Conservation (phyloP, 2,329 filamentous ascomycete species). For the Fusarium buharicum region DNA sequence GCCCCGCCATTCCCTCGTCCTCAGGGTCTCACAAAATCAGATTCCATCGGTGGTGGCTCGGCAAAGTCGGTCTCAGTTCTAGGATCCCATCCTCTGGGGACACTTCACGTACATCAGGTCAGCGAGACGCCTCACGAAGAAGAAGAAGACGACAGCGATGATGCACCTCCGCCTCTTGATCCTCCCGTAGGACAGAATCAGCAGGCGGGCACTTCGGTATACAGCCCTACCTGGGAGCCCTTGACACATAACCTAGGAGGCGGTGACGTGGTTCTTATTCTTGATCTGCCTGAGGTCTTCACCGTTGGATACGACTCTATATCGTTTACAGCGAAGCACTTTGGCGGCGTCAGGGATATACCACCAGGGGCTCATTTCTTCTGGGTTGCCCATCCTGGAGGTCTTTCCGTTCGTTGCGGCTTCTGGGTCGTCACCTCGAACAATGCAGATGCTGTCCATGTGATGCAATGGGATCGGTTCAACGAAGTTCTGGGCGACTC, state of each 20-base stretch:
- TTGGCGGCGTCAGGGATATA: slow-evolving; percentile 65
- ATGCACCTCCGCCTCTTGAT: slow-evolving; percentile 47
- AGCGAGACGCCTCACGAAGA: slow-evolving; percentile 29
- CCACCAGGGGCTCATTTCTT: slow-evolving; percentile 68
- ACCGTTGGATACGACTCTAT: slow-evolving; percentile 65
- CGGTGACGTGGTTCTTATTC: slow-evolving; percentile 64
- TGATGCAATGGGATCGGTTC: slow-evolving; percentile 66
- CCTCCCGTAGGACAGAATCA: slow-evolving; percentile 20
- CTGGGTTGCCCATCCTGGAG: slow-evolving; percentile 64
- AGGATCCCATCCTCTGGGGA: slow-evolving; percentile 56
- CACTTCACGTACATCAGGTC: slow-evolving; percentile 54
- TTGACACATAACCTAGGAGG: slow-evolving; percentile 49
- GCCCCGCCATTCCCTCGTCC: slow-evolving; percentile 31
- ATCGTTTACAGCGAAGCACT: slow-evolving; percentile 59
- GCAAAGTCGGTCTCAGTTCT: slow-evolving; percentile 53
- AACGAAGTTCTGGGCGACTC: slow-evolving; percentile 65
- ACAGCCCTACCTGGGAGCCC: slow-evolving; percentile 16
- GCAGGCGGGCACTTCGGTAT: neutral
- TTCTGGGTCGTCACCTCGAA: slow-evolving; percentile 66
- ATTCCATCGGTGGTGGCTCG: slow-evolving; percentile 48
- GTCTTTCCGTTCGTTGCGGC: slow-evolving; percentile 62
- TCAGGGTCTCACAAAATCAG: slow-evolving; percentile 50
- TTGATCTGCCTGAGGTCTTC: slow-evolving; percentile 62
- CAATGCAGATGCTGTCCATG: slow-evolving; percentile 51
- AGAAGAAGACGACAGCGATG: slow-evolving; percentile 42